Base-by-base conservation (phyloP, 768 basidiomycete species). In the Hygrocybe punicea region DNA sequence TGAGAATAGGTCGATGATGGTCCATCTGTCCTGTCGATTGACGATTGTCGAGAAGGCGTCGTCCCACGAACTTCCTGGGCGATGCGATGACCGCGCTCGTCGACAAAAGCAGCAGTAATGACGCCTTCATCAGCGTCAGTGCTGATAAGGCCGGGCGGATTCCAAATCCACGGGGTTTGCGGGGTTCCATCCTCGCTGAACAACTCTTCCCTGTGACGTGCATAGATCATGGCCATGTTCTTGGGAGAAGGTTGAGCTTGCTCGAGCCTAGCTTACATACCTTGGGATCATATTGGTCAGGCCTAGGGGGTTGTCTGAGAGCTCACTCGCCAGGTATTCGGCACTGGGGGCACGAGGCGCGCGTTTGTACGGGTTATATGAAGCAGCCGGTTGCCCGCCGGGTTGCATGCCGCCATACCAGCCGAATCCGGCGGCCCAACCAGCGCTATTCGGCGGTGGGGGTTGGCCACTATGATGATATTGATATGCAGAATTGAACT, bases 141-240 rank as follows among this genome's bases (percentile, higher is more conserved):
- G 34, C 74, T 65, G 8, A 65, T 58, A 19, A 84, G 71, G 56
- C 72, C 71, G 35, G 76, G 65, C 23, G 85, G 81, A 68, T 78
- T 84, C 88, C 88, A 90, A 55, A 88, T 78, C 87, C 87, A 90
- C 7, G 88, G 88, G 0, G 88, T 89, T 13, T 79, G 74, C 6
- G 75, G 71, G 14, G 70, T 72, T 16, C 72, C 71, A 17, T 74
- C 72, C 46, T 65, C 65, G 33, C 69, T 71, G 35, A 71, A 68
- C 48, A 67, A 60, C 60, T 78, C 63, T 65, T 75, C 61, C 34
- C 78, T 76, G 60, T 45, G 55, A 7, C 24, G 33, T 53, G 42
- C 9, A 50, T 58, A 42, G 66, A 64, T 0, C 63, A 62, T 56
- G 57, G 62, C 44, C 51, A 58, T 46, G 35, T 36, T 55, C n/a